A percentile compares a stretch with the other conserved stretches of the same genome.
Evolutionary conservation across 2,329 filamentous ascomycete genomes (phyloP).

Genomic region (Xylaria polymorpha): DNA sequence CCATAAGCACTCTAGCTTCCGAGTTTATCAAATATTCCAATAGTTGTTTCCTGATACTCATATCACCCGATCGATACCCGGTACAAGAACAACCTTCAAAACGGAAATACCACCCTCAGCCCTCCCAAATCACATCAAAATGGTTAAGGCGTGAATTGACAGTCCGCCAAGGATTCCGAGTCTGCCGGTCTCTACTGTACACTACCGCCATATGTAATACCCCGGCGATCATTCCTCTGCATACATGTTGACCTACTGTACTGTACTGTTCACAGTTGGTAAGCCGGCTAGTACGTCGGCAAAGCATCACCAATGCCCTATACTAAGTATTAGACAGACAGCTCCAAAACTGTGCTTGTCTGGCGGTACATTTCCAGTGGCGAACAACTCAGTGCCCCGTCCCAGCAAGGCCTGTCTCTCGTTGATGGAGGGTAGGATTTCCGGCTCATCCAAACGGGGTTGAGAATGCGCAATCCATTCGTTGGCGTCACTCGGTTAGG

Average conservation of each 20-base stretch:
- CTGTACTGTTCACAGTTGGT: background rate
- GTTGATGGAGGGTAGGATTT: conserved; percentile 32
- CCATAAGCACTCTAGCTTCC: background rate
- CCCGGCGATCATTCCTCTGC: conserved; percentile 4
- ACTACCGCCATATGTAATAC: background rate
- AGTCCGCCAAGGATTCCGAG: conserved; percentile 23
- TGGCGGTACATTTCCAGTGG: conserved; percentile 4
- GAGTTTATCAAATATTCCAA: background rate
- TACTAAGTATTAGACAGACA: conserved; percentile 8
- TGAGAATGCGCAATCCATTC: conserved; percentile 25
- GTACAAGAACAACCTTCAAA: background rate
- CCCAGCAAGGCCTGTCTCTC: conserved; percentile 4
- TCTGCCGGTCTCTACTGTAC: background rate
- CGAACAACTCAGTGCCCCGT: conserved; percentile 2
- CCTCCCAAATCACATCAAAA: background rate
- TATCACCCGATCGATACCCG: background rate
- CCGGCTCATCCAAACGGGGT: conserved; percentile 20
- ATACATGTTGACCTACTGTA: background rate
- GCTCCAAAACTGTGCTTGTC: conserved; percentile 19
- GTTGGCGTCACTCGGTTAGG: conserved; percentile 30
- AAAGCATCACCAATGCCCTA: background rate
- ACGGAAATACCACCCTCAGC: background rate
- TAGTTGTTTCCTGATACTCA: background rate
- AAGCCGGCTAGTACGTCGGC: background rate
- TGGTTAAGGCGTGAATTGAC: conserved; percentile 12